phyloP scores from a whole-genome alignment of 2,329 filamentous ascomycete genomes.

The Pseudonectria foliicola region DNA sequence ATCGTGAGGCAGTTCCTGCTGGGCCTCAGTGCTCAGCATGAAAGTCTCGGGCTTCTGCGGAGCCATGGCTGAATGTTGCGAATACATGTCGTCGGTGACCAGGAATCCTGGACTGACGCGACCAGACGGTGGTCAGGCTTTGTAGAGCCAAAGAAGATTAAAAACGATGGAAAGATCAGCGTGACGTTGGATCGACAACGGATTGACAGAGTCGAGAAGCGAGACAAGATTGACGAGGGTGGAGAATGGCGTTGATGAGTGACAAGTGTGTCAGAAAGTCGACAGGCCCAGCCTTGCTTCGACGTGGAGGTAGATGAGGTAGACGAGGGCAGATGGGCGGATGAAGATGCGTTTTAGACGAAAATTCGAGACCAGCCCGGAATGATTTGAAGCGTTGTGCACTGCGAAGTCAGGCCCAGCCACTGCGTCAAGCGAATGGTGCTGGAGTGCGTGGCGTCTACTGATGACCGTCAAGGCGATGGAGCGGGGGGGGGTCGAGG shows the following conservation, averaged over 20 bases:
- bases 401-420: slow-evolving; percentile 27
- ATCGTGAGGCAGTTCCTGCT: slow-evolving; percentile 92
- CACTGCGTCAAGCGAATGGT: slow-evolving; percentile 41
- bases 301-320: slow-evolving; percentile 19
- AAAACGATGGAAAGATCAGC: slow-evolving; percentile 5
- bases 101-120: slow-evolving; percentile 20
- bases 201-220: slow-evolving; percentile 5
- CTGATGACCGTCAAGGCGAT: slow-evolving; percentile 35
- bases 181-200: slow-evolving; percentile 3
- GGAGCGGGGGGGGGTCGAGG: slow-evolving; percentile 24
- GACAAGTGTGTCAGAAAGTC: slow-evolving; percentile 12
- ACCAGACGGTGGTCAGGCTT: slow-evolving; percentile 16
- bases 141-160: slow-evolving; percentile 13
- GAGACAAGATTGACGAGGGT: no score
- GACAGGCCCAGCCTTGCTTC: slow-evolving; percentile 29
- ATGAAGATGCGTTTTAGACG: slow-evolving; percentile 11
- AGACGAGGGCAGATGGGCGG: background rate
- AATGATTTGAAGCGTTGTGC: slow-evolving; percentile 26
- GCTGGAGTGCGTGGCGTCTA: slow-evolving; percentile 21
- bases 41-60: slow-evolving; percentile 98
- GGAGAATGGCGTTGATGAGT: slow-evolving; percentile 7
- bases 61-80: slow-evolving; percentile 80
- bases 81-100: slow-evolving; percentile 55
- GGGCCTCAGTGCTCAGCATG: slow-evolving; percentile 93
- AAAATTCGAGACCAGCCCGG: slow-evolving; percentile 43